Evolutionary conservation across 352 stramenopile species (phyloP), one percentile per base, ranked within the genome.

Genomic region (Phytophthora pistaciae): DNA sequence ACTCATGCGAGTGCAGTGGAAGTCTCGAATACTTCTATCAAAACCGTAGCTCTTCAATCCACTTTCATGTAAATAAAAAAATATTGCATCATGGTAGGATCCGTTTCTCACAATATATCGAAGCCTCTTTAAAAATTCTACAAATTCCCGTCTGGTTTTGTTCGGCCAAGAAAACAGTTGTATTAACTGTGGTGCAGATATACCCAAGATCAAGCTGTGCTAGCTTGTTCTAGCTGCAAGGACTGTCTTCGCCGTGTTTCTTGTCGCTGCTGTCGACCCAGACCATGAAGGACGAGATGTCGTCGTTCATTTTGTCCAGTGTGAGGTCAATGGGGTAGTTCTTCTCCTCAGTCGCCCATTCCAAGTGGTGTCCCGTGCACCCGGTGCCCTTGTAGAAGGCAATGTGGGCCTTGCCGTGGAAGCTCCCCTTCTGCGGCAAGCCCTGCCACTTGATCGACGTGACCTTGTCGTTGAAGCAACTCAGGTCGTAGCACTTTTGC

Each of bases 271-370:
- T 36, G 21, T 49, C 29, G 4, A 38, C 38, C 21, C 54, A 64
- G 44, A 69, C 23, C 42, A 62, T 58, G 42, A 57, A 69, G 5
- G 42, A 64, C 10, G 62, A 64, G 27, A 69, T 48, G 21, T 42
- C 42, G 62, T 57, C 48, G n/a, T 68, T 55, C n/a, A 63, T 50
- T 13, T 68, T 67, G 11, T 67, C 36, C 14, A 48, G 20, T 3
- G 31, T 29, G 25, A 67, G 59, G 36, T 67, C 50, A 7, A 59
- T 11, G 33, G 25, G 48, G 25, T 38, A 40, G 59, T 52, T 58
- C 8, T 66, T 52, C 18, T 66, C 31, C 48, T 66, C 59, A 0
- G 59, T 58, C 31, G 46, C 42, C 59, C 59, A 66, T 29, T 66
- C 46, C 13, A 60, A 8, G n/a, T 60, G 49, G n/a, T 67, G 33